Evolutionary conservation across 768 basidiomycete genomes (phyloP), one percentile per base, ranked within the genome.

Genomic region (Boletus fagicola): DNA sequence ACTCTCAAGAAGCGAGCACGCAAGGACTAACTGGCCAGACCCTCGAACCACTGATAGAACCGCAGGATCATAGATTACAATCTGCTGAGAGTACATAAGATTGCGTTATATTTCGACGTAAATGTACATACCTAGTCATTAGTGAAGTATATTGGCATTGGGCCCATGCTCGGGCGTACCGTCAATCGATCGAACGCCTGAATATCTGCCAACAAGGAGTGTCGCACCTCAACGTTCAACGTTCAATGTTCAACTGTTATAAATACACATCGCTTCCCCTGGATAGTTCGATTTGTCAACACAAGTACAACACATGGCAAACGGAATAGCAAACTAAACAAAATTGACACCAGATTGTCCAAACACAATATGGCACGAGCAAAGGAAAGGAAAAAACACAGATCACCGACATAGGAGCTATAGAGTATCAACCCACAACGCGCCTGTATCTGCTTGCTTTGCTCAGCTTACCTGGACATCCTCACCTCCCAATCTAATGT

Each of bases 1-100:
- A 62, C 66, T 48, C 69, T 78, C 61, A 83, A 81, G 72, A 87
- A 87, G 74, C 83, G 85, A 52, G 69, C 78, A 53, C 84, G 86
- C 61, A 72, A 78, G 55, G 80, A 83, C 49, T 84, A 75, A 51
- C 13, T 24, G 26, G 33, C 4, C 20, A 49, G 53, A 49, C 51
- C 47, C 22, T 45, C 22, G 20, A 15, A 43, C 26, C 10, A 13
- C 12, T 24, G 20, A 54, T 44, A 57, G 59, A 56, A 22, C 35
- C 22, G 18, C 39, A 26, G 7, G n/a, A 35, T 36, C 31, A 40
- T 50, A 33, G 20, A 47, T 12, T 4, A n/a, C 18, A 8, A 40
- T 42, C 38, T 39, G 44, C 3, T 42, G n/a, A 35, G 40, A 54
- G 49, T 39, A 61, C 18, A 49, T 57, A 31, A 46, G 33, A 15